A percentile compares a stretch with the other conserved stretches of the same genome.
These are phyloP conservation scores for Zostera marina DNA, from an alignment of 116 monocot species.

Conservation along the genomic window DNA sequence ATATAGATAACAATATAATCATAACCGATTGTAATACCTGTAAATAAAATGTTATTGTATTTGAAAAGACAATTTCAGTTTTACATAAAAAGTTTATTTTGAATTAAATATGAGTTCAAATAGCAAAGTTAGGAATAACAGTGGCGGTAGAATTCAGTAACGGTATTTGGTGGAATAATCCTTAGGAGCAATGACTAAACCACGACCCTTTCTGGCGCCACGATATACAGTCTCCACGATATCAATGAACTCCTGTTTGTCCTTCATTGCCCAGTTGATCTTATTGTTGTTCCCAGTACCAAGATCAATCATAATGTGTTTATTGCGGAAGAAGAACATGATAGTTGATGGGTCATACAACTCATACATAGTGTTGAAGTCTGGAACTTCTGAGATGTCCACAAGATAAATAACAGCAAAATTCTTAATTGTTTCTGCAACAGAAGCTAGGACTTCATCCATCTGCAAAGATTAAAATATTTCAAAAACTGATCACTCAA, in stretches of 20 bases:
- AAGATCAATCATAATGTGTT: conserved; percentile 98
- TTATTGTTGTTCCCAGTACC: conserved; percentile 99
- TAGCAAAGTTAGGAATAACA: too few relatives aligned
- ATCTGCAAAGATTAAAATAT: conserved; percentile 26
- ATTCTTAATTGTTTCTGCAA: conserved; percentile 94
- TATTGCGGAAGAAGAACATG: conserved; percentile 99
- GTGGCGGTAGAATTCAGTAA: conserved; percentile 25
- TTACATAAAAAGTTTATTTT: too few relatives aligned
- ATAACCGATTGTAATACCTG: too few relatives aligned
- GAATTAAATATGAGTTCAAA: too few relatives aligned
- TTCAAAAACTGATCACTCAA: too few relatives aligned
- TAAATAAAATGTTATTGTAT: too few relatives aligned
- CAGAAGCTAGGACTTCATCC: conserved; percentile 86
- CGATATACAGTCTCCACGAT: conserved; percentile 90
- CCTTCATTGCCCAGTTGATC: conserved; percentile 95
- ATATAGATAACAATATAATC: too few relatives aligned
- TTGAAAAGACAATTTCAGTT: too few relatives aligned
- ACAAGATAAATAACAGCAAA: conserved; percentile 92
- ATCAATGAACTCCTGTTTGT: conserved; percentile 96
- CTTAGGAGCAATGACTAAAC: conserved; percentile 86
- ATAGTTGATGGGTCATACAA: conserved; percentile 76
- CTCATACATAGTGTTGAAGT: conserved; percentile 98
- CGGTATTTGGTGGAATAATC: conserved; percentile 98
- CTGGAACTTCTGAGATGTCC: conserved; percentile 88
- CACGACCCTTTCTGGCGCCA: conserved; percentile 88